These are phyloP conservation scores for Calocybe cyanea DNA, from an alignment of 768 basidiomycete genomes.

Conservation along the genomic window DNA sequence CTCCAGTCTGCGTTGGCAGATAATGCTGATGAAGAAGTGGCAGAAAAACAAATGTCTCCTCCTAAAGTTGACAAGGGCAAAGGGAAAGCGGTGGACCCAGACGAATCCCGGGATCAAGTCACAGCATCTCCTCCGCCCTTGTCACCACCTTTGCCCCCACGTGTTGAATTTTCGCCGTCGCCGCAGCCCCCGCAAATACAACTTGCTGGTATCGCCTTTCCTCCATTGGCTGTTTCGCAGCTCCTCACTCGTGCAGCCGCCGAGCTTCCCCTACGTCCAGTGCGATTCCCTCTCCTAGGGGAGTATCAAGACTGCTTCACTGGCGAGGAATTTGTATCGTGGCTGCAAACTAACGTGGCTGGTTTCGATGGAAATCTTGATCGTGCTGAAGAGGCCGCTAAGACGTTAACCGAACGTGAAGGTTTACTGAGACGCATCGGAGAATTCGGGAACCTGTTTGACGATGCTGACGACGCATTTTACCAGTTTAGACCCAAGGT, in stretches of 20 bases:
- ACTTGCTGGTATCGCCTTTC: conserved; percentile 70
- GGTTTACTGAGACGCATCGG: conserved; percentile 69
- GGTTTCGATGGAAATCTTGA: conserved; percentile 78
- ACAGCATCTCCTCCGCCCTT: conserved; percentile 56
- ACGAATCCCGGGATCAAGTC: conserved; percentile 27
- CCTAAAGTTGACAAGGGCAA: conserved; percentile 84
- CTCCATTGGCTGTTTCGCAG: conserved; percentile 60
- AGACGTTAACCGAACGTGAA: conserved; percentile 58
- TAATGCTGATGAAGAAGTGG: conserved; percentile 29
- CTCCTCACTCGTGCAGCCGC: conserved; percentile 68
- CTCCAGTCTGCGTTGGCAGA: conserved; percentile 28
- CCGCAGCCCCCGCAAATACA: conserved; percentile 51
- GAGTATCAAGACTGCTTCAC: conserved; percentile 85
- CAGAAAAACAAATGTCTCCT: conserved; percentile 23
- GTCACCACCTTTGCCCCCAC: conserved; percentile 59
- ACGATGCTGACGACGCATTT: conserved; percentile 72
- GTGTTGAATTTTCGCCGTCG: conserved; percentile 28
- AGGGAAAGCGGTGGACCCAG: conserved; percentile 52
- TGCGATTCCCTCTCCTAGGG: conserved; percentile 76
- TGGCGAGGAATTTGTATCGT: conserved; percentile 85
- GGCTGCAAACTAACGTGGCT: conserved; percentile 76
- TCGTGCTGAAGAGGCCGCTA: conserved; percentile 71
- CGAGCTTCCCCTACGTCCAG: conserved; percentile 65
- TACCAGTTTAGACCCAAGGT: conserved; percentile 86
- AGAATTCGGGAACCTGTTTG: conserved; percentile 80